A percentile compares a stretch with the other conserved stretches of the same genome.
These are phyloP conservation scores for Eurotiales sp. DNA, from an alignment of 2,329 filamentous ascomycete species.

Conservation along the genomic window DNA sequence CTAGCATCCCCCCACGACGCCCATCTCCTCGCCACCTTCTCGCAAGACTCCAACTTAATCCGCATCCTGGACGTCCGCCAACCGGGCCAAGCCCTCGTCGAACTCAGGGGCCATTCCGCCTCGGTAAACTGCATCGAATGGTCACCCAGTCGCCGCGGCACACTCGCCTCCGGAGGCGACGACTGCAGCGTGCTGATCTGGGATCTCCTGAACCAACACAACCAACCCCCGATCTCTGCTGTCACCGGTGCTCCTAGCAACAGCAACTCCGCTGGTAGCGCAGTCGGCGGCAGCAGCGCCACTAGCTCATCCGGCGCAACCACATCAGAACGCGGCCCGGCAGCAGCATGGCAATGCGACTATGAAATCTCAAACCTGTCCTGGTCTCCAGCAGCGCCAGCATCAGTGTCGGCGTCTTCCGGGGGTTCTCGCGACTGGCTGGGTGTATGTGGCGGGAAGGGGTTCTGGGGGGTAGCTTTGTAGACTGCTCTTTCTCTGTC, in stretches of 20 bases:
- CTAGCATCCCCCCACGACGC: conserved; percentile 87
- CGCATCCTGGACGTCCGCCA: conserved; percentile 95
- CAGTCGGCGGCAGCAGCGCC: no score
- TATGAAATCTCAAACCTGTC: conserved; percentile 47
- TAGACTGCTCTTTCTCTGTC: conserved; percentile 20
- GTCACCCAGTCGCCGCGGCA: conserved; percentile 81
- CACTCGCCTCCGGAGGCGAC: conserved; percentile 86
- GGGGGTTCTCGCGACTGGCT: conserved; percentile 39
- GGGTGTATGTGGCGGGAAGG: conserved; percentile 44
- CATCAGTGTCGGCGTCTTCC: conserved; percentile 26
- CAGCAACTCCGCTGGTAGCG: conserved; percentile 18
- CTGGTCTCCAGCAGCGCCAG: conserved; percentile 43
- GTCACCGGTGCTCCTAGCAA: conserved; percentile 20
- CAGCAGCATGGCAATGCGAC: conserved; percentile 44
- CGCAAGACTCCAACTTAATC: conserved; percentile 85
- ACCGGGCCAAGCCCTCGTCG: conserved; percentile 88
- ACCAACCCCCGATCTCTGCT: conserved; percentile 32
- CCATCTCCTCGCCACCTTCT: conserved; percentile 94
- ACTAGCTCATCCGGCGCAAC: conserved; percentile 20
- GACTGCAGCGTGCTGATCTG: conserved; percentile 89
- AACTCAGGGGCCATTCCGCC: conserved; percentile 83
- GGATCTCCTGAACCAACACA: conserved; percentile 75
- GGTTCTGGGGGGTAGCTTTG: conserved; percentile 43
- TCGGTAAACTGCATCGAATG: conserved; percentile 92
- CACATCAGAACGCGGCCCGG: conserved; percentile 41